Percentiles rank a stretch among this genome's conserved stretches.
Evolutionary conservation across 768 basidiomycete species (phyloP).

Genomic region (Suillus decipiens): DNA sequence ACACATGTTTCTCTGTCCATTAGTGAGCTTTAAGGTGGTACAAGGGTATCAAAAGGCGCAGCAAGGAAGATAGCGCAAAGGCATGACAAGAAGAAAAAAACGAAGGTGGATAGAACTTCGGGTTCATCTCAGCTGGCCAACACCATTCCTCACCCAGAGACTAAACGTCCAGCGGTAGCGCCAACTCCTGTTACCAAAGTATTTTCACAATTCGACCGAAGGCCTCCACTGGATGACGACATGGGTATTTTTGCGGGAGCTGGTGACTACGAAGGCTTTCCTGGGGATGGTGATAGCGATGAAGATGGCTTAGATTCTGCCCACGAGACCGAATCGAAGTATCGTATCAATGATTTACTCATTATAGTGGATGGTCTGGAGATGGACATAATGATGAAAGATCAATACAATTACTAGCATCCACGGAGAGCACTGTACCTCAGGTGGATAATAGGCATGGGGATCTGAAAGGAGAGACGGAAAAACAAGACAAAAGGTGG

Average conservation of each 20-base stretch:
- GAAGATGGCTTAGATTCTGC: constrained; percentile 15
- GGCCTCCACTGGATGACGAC: constrained; percentile 47
- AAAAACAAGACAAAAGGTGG: constrained; percentile 40
- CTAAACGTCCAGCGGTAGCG: constrained; percentile 10
- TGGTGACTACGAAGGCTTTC: constrained; percentile 79
- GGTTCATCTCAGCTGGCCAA: constrained; percentile 25
- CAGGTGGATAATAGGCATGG: constrained; percentile 60
- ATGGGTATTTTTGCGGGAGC: constrained; percentile 88
- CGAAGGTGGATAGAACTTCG: constrained; percentile 40
- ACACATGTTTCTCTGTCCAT: background rate
- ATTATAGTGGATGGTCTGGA: constrained; percentile 46
- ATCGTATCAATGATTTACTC: background rate
- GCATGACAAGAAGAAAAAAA: constrained; percentile 53
- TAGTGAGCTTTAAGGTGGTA: too few relatives aligned
- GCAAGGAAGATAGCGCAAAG: constrained; percentile 42
- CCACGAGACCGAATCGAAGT: constrained; percentile 10
- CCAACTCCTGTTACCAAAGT: constrained; percentile 8
- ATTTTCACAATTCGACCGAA: constrained; percentile 11
- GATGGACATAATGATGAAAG: constrained; percentile 37
- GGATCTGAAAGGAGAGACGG: constrained; percentile 78
- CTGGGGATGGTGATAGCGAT: constrained; percentile 44
- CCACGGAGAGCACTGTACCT: constrained; percentile 11
- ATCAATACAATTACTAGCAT: background rate
- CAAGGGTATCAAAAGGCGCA: constrained; percentile 44
- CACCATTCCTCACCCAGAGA: constrained; percentile 27